A percentile compares a stretch with the other conserved stretches of the same genome.
These are phyloP conservation scores for Fusarium neocosmosporiellum DNA, from an alignment of 2,329 filamentous ascomycete genomes.

Conservation along the genomic window DNA sequence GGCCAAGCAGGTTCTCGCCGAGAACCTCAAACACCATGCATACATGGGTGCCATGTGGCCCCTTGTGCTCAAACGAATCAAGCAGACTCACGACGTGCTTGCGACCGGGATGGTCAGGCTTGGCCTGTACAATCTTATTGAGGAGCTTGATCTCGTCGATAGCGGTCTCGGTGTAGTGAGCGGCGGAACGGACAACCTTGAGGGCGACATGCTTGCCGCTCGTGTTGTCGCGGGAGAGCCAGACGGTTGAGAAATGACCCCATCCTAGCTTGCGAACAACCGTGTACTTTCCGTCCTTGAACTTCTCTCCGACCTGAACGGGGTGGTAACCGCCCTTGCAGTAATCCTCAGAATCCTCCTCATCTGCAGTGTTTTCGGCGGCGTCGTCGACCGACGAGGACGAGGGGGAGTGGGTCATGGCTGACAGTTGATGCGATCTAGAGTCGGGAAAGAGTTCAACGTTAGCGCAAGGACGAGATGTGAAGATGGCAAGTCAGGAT, in stretches of 20 bases:
- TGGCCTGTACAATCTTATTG: slow-evolving; percentile 95
- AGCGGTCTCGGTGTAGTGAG: slow-evolving; percentile 98
- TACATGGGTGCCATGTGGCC: slow-evolving; percentile 94
- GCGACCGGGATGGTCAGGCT: slow-evolving; percentile 92
- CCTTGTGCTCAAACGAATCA: slow-evolving; percentile 97
- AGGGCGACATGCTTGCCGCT: slow-evolving; percentile 95
- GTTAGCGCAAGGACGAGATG: slow-evolving; percentile 21
- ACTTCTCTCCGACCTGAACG: slow-evolving; percentile 92
- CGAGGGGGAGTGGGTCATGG: slow-evolving; percentile 78
- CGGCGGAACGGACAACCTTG: slow-evolving; percentile 96
- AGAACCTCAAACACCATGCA: slow-evolving; percentile 99
- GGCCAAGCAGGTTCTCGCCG: slow-evolving; percentile 90
- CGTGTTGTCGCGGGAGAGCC: slow-evolving; percentile 82
- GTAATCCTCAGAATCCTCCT: slow-evolving; percentile 99
- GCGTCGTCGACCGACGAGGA: slow-evolving; percentile 85
- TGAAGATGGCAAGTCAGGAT: slow-evolving; percentile 26
- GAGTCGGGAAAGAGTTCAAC: slow-evolving; percentile 19
- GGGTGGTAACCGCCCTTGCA: slow-evolving; percentile 99
- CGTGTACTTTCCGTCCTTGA: slow-evolving; percentile 97
- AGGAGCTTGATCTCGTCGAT: slow-evolving; percentile 99
- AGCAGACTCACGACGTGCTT: slow-evolving; percentile 96
- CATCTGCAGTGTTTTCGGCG: slow-evolving; percentile 92
- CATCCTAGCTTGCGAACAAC: slow-evolving; percentile 96
- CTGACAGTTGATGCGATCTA: slow-evolving; percentile 66
- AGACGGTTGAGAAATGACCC: slow-evolving; percentile 99